Percentiles rank a stretch among this genome's conserved stretches.
These are phyloP conservation scores for Plasmodium knowlesi DNA, from an alignment of 169 alveolate genomes.

Conservation along the genomic window DNA sequence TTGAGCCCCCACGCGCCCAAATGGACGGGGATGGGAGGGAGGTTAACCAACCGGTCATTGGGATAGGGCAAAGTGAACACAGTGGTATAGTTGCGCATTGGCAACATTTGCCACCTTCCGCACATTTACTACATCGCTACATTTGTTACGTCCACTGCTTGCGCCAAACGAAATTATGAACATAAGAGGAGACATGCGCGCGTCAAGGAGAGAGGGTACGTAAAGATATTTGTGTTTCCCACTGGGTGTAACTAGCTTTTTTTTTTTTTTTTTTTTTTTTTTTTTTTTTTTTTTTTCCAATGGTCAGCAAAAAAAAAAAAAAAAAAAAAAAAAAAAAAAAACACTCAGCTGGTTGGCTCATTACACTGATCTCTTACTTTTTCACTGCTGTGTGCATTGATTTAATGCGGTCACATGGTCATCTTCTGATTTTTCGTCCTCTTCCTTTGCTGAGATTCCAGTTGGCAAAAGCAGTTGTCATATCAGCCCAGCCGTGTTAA, in stretches of 20 bases:
- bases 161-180: background rate
- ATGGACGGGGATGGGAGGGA: no score
- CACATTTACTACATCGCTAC: background rate
- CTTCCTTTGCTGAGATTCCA: background rate
- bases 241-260: background rate
- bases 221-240: background rate
- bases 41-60: no score
- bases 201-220: background rate
- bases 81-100: background rate
- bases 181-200: background rate
- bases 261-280: background rate
- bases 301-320: no score
- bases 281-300: no score
- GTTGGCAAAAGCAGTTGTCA: background rate
- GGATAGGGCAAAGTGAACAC: background rate
- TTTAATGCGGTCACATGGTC: background rate
- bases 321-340: slow-evolving; percentile 4
- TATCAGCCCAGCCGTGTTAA: background rate
- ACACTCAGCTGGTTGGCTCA: background rate
- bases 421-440: background rate
- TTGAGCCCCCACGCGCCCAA: background rate
- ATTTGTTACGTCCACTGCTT: no score
- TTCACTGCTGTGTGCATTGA: background rate
- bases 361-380: background rate
- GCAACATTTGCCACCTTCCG: no score